These are phyloP conservation scores for Tuber umbilicatum DNA, from an alignment of 495 filamentous ascomycete species.

Conservation along the genomic window DNA sequence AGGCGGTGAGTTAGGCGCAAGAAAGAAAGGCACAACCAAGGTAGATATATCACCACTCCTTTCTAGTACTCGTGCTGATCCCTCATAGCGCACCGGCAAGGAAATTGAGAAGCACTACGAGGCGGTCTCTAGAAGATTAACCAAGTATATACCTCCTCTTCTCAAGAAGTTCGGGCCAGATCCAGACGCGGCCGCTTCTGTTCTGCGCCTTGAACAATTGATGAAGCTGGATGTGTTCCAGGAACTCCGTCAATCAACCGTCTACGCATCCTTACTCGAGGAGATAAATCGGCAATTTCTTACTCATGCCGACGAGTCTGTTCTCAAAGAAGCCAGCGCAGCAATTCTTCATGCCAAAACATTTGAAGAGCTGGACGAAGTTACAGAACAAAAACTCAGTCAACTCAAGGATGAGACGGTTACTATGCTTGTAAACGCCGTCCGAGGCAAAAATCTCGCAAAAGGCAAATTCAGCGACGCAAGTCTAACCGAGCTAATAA, in stretches of 20 bases:
- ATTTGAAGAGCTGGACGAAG: slow-evolving; percentile 79
- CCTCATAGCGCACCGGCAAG: slow-evolving; percentile 44
- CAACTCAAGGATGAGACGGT: slow-evolving; percentile 79
- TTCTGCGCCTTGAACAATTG: slow-evolving; percentile 77
- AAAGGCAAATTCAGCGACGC: slow-evolving; percentile 54
- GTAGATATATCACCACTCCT: slow-evolving; percentile 12
- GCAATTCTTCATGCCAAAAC: slow-evolving; percentile 77
- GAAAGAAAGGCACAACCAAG: slow-evolving; percentile 38
- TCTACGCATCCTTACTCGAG: slow-evolving; percentile 74
- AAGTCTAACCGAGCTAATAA: slow-evolving; percentile 62
- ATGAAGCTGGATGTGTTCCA: slow-evolving; percentile 84
- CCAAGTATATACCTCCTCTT: slow-evolving; percentile 70
- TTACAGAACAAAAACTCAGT: slow-evolving; percentile 69
- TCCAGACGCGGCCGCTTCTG: slow-evolving; percentile 75
- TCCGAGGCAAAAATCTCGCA: slow-evolving; percentile 59
- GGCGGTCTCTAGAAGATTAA: slow-evolving; percentile 49
- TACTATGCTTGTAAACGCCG: slow-evolving; percentile 60
- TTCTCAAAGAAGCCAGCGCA: slow-evolving; percentile 74
- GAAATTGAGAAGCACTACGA: slow-evolving; percentile 50
- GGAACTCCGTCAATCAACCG: slow-evolving; percentile 75
- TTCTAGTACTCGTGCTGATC: background rate
- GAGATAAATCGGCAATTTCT: slow-evolving; percentile 93
- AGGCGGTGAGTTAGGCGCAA: slow-evolving; percentile 25
- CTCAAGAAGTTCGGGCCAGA: slow-evolving; percentile 86
- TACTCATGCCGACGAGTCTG: slow-evolving; percentile 74